These are phyloP conservation scores for Geotrichum candidum DNA, from an alignment of 1,139 yeast species.

Conservation along the genomic window DNA sequence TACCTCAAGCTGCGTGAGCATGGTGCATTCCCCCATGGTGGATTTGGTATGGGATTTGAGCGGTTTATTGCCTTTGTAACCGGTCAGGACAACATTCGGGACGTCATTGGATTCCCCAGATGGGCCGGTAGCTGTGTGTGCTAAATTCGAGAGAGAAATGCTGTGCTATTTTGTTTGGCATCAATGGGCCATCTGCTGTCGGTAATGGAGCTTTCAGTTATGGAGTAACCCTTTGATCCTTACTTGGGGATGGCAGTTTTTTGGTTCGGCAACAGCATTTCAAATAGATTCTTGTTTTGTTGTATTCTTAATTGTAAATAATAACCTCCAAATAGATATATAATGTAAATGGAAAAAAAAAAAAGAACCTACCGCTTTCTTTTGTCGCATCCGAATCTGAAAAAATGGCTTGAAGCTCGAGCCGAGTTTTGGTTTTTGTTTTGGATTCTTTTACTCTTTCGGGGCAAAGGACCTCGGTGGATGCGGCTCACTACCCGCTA, in stretches of 20 bases:
- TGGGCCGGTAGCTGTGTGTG: slow-evolving; percentile 46
- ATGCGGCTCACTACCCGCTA: not conserved
- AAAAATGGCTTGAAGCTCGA: not conserved
- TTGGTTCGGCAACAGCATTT: no score
- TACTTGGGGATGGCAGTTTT: no score
- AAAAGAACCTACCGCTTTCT: not conserved
- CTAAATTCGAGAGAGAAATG: slow-evolving; percentile 21
- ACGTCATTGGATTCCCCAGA: slow-evolving; percentile 80
- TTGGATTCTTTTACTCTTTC: not conserved
- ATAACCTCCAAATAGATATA: no score
- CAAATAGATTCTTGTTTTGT: no score
- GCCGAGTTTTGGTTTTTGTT: not conserved
- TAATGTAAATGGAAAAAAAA: not conserved
- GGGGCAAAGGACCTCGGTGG: not conserved
- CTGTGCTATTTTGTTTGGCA: no score
- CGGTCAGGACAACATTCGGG: slow-evolving; percentile 72
- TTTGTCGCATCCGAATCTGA: not conserved
- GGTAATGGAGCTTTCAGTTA: no score
- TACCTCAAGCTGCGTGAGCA: slow-evolving; percentile 64
- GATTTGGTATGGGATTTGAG: slow-evolving; percentile 94
- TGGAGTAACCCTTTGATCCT: no score
- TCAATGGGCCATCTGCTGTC: no score
- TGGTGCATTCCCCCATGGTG: slow-evolving; percentile 92
- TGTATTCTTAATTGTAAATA: no score
- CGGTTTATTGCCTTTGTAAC: slow-evolving; percentile 67